Evolutionary conservation across 1,139 yeast genomes (phyloP), one percentile per base, ranked within the genome.

Genomic region (Kodamaea fungicola): DNA sequence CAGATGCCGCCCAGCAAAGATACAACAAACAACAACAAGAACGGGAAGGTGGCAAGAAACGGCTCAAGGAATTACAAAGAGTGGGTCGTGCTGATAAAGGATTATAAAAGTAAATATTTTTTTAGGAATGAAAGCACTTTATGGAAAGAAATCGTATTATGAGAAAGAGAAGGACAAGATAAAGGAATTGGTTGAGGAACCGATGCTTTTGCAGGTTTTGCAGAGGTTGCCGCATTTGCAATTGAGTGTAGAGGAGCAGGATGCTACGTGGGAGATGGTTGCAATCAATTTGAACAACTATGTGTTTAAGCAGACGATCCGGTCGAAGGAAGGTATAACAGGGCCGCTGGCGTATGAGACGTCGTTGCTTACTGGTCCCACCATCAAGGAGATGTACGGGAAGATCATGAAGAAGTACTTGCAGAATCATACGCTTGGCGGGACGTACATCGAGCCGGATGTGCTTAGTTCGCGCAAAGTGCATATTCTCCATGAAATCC

Each of bases 1-100:
- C 71, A 6, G 46, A 46, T 28, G 71, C 71, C 3, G 73, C 74
- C 2, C 65, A 66, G 39, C 51, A 49, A 32, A 47, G 73, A 30
- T 60, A 46, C 42, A 45, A 52, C 29, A 53, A 52, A 35, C 62
- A 55, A 12, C 62, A 63, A 35, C 54, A 54, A 22, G 46, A 57
- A 33, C 31, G 43, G 12, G 51, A 50, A 34, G 49, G 47, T 9
- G 62, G 71, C 40, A 50, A 53, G 38, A 55, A 49, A 12, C 61
- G 56, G 45, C 48, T 67, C 34, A 54, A 58, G 45, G 50, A 57
- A 12, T 55, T 63, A 65, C 45, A 55, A 34, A 54, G 52, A 40
- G 45, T 58, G 44, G 61, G 70, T 2, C 49, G 52, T 37, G 52
- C 46, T 33, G 71, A 66, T 21, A 67, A 65, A 51, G 67, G 69